Evolutionary conservation across 306 rosid genomes (phyloP).

Genomic region (Notholithocarpus densiflorus): DNA sequence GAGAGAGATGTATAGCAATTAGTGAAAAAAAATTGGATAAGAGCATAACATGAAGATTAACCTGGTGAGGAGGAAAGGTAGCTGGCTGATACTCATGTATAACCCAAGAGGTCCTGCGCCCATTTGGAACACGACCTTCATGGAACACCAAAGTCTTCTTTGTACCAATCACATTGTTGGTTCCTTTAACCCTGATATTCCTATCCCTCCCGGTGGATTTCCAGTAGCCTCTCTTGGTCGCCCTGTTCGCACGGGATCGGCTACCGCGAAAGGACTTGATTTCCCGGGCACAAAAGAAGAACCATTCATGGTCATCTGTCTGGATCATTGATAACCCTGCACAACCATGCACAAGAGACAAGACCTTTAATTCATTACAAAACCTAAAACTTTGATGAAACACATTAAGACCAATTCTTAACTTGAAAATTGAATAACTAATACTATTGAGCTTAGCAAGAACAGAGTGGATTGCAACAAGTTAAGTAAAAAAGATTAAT

Average conservation of each 20-base stretch:
- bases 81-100: constrained; percentile 60
- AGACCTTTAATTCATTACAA: not conserved
- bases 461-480: too few relatives aligned
- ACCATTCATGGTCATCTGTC: constrained; percentile 56
- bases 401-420: not conserved
- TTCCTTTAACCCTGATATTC: constrained; percentile 17
- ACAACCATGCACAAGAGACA: not conserved
- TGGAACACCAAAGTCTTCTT: constrained; percentile 66
- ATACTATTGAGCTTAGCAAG: too few relatives aligned
- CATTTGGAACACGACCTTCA: constrained; percentile 20
- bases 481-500: too few relatives aligned
- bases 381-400: not conserved
- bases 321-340: constrained; percentile 28
- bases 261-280: constrained; percentile 33
- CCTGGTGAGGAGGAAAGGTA: constrained; percentile 27
- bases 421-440: too few relatives aligned
- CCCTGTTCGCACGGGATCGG: constrained; percentile 25
- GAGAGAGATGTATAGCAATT: not conserved
- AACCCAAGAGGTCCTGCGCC: constrained; percentile 45
- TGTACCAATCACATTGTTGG: constrained; percentile 35
- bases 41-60: not conserved
- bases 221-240: constrained; percentile 60
- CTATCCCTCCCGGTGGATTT: constrained; percentile 55
- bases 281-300: constrained; percentile 43
- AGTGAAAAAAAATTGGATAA: not conserved